Base-by-base conservation (phyloP, 2,329 filamentous ascomycete genomes). In the Aspergillus puulaauensis region DNA sequence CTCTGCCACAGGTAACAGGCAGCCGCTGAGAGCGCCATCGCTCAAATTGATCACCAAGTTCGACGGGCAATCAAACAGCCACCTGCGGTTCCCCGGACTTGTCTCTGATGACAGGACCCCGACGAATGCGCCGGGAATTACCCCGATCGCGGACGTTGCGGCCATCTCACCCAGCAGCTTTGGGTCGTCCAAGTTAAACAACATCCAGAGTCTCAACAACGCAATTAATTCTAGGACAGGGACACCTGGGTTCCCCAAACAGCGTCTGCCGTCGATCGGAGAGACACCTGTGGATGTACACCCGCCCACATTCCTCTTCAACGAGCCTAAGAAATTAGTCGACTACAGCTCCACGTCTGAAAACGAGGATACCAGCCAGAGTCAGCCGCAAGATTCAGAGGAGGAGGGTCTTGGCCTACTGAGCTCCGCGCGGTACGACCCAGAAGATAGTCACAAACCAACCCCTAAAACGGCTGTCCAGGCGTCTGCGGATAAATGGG, bases 21-120 rank as follows among this genome's bases (percentile, higher is more conserved):
- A 83, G 46, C 86, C 91, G 52, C 86, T 88, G 12, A 96, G 96
- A 77, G 88, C 89, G 27, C 90, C 91, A 9, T 86, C 93, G 0
- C 79, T 98, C 59, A 96, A 96, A 73, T 83, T 98, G 2, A 96
- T 98, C 67, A 98, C 95, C 0, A 88, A 90, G 0, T 98, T 99
- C 68, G 89, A 86, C 21, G 57, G 67, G 6, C 71, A 76, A 35
- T 62, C 69, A 0, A 73, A 68, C 40, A 66, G 73, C 4, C 87
- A 88, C 61, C 85, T 87, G 53, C 86, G 85, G 73, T 86, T 90
- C 75, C 85, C 81, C 17, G 80, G 82, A 3, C 66, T 81, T 27
- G 79, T 76, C 41, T 77, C 78, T 4, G 82, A 83, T 54, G 82
- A 83, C 57, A 78, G 78, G 37, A 96, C 92, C 0, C 92, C 92